A percentile compares a stretch with the other conserved stretches of the same genome.
Evolutionary conservation across 1,139 yeast species (phyloP).

Genomic region (Taphrina deformans): DNA sequence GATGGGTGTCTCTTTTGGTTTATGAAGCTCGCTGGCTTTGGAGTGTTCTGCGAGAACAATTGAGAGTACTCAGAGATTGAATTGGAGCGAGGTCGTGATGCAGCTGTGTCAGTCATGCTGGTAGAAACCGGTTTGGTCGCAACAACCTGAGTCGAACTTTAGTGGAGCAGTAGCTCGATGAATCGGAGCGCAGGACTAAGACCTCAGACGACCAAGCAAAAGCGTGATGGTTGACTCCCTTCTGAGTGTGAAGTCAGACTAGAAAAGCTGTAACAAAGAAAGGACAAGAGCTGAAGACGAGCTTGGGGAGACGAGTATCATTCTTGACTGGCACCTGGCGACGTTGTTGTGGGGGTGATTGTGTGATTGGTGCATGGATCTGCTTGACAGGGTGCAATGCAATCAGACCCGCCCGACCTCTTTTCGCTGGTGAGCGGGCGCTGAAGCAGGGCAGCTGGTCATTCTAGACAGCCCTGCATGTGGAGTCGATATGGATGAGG

Average conservation of each 20-base stretch:
- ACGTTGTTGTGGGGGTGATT: background rate
- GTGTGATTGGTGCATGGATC: constrained; percentile 8
- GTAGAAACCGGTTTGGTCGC: background rate
- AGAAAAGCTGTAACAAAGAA: too few relatives aligned
- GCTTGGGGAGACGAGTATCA: constrained; percentile 1
- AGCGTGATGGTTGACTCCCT: too few relatives aligned
- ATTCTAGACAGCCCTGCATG: too few relatives aligned
- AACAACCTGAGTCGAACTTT: too few relatives aligned
- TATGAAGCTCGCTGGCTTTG: constrained; percentile 12
- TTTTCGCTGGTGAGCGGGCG: too few relatives aligned
- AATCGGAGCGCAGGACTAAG: background rate
- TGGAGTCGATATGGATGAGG: too few relatives aligned
- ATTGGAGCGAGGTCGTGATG: background rate
- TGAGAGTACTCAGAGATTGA: constrained; percentile 29
- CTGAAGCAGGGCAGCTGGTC: too few relatives aligned
- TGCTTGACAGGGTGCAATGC: background rate
- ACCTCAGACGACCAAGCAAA: too few relatives aligned
- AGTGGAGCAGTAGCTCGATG: too few relatives aligned
- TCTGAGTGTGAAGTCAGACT: too few relatives aligned
- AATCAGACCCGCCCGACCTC: background rate
- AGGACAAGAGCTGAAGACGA: too few relatives aligned
- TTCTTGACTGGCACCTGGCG: background rate
- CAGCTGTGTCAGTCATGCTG: constrained; percentile 18
- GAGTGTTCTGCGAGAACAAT: constrained; percentile 11
- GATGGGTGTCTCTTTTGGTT: constrained; percentile 28